Base-by-base conservation (phyloP, 106 monocot genomes). In the Vanilla planifolia region DNA sequence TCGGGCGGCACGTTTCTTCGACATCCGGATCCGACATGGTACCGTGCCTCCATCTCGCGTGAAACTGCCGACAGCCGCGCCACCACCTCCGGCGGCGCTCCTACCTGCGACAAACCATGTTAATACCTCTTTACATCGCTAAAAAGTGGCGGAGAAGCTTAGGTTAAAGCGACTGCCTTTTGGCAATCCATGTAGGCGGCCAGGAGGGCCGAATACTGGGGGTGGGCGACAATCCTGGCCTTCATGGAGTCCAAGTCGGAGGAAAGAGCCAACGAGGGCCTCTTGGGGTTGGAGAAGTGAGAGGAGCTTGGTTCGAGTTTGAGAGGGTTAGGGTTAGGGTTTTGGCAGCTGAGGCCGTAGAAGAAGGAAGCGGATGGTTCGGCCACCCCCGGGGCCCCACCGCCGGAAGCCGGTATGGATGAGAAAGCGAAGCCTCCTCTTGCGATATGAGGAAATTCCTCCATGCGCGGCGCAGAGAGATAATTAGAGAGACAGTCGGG, bases 211-310 rank as follows among this genome's bases (percentile, higher is more conserved):
- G 89, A 71, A 66, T 90, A 95, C 44, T 90, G 86, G 1, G 95
- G 95, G 36, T 95, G 95, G 48, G 95, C 78, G 71, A 96, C 68
- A 80, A 96, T 96, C 77, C 84, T 83, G 58, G 90, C 84, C 67
- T 90, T 96, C 66, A 89, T 75, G 19, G 61, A 63, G 0, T 89
- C 82, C 17, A 64, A 63, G 17, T 88, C 81, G 30, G 43, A 40
- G 17, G 37, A 37, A 32, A 20, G 65, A 47, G 5, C 37, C 37
- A 6, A 10, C 37, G 7, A 6, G 7, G 37, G 10, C 37, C 37
- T 37, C 10, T 10, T 5, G 7, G 37, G 37, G 37, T n/a, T n/a
- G 25, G 50, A 25, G 53, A 14, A 53, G 53, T 53, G 30, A 0
- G 67, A 67, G 15, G 67, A 67, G 28, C 43, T 32, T 3, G 53